These are phyloP conservation scores for Chalciporus sp. DNA, from an alignment of 1,284 basidiomycete genomes.

Conservation along the genomic window DNA sequence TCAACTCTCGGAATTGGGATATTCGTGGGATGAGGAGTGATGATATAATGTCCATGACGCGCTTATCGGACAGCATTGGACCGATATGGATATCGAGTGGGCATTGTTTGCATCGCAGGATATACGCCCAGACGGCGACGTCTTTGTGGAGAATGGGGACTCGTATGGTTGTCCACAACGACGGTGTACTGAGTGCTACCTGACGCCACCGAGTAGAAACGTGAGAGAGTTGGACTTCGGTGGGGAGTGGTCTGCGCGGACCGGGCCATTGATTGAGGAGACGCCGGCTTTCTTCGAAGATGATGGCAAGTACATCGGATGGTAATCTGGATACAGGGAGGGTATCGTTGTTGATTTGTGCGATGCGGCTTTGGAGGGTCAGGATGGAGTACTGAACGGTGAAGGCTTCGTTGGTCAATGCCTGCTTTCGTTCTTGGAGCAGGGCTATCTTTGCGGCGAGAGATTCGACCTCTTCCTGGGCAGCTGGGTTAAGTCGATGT, in stretches of 20 bases:
- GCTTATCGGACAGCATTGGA: constrained; percentile 30
- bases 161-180: constrained; percentile 35
- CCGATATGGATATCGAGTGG: constrained; percentile 33
- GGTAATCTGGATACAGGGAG: constrained; percentile 34
- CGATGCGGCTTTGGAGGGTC: constrained; percentile 34
- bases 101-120: constrained; percentile 35
- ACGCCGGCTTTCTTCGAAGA: constrained; percentile 34
- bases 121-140: constrained; percentile 25
- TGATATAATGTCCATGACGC: constrained; percentile 28
- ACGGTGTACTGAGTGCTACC: constrained; percentile 34
- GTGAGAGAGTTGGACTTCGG: constrained; percentile 36
- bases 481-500: constrained; percentile 19
- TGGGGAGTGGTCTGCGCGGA: constrained; percentile 33
- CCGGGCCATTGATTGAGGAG: constrained; percentile 32
- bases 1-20: constrained; percentile 34
- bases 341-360: constrained; percentile 34
- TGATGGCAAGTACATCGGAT: constrained; percentile 36
- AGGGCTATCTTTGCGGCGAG: constrained; percentile 24
- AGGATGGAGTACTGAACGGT: constrained; percentile 32
- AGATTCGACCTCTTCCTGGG: constrained; percentile 30
- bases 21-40: constrained; percentile 32
- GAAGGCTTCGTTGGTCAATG: constrained; percentile 28
- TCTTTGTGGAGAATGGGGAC: constrained; percentile 38
- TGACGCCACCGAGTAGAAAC: constrained; percentile 35
- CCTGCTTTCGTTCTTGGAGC: constrained; percentile 27